Percentiles rank a stretch among this genome's conserved stretches.
phyloP scores from a whole-genome alignment of 1,284 basidiomycete species.

The Vanrija pseudolonga region DNA sequence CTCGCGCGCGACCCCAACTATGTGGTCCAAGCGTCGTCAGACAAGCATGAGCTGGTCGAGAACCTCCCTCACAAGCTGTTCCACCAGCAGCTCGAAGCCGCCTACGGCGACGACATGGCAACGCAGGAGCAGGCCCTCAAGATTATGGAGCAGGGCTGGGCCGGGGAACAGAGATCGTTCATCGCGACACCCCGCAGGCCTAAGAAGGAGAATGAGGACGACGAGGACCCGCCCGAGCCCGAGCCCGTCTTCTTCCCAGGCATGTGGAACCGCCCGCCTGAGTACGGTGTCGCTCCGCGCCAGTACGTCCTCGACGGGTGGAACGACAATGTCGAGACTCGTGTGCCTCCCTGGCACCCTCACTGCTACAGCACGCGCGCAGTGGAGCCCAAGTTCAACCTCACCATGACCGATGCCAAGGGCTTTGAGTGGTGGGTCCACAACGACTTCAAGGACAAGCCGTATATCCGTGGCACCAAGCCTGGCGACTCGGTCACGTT shows the following conservation, averaged over 20 bases:
- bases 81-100: background rate
- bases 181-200: background rate
- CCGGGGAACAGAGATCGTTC: conserved; percentile 27
- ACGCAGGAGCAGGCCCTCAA: background rate
- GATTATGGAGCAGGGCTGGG: conserved; percentile 19
- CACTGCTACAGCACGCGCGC: conserved; percentile 36
- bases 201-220: background rate
- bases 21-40: background rate
- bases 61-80: background rate
- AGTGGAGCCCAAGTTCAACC: conserved; percentile 30
- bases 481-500: conserved; percentile 39
- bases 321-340: conserved; percentile 29
- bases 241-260: conserved; percentile 19
- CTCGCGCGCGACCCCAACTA: conserved; percentile 27
- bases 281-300: conserved; percentile 41
- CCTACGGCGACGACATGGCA: background rate
- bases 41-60: background rate
- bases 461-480: conserved; percentile 34
- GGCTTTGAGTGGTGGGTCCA: conserved; percentile 47
- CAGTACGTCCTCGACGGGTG: conserved; percentile 38
- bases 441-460: conserved; percentile 42
- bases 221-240: background rate
- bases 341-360: conserved; percentile 33
- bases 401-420: conserved; percentile 30
- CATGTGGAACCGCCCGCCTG: conserved; percentile 31